A percentile compares a stretch with the other conserved stretches of the same genome.
These are phyloP conservation scores for Helotiales sp. DNA, from an alignment of 2,329 filamentous ascomycete genomes.

Conservation along the genomic window DNA sequence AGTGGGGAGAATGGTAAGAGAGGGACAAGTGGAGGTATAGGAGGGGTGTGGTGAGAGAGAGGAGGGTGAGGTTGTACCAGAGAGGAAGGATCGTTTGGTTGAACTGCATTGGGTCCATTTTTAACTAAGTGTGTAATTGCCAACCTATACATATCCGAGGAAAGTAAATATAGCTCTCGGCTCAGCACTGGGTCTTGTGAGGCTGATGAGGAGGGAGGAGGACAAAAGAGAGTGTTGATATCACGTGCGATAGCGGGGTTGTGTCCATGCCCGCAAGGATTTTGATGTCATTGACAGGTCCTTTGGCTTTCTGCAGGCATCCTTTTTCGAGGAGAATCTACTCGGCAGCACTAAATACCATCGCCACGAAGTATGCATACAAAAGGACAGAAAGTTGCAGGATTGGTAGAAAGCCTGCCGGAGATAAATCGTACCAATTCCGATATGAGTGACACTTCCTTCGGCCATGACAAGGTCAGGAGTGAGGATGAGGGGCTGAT, in stretches of 20 bases:
- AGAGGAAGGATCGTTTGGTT: not conserved
- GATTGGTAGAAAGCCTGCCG: too few relatives aligned
- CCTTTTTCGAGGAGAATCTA: too few relatives aligned
- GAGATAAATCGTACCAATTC: too few relatives aligned
- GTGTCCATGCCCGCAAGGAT: not conserved
- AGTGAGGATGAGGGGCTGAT: not conserved
- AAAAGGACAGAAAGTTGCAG: too few relatives aligned
- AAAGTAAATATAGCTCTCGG: too few relatives aligned
- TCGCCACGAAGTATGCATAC: not conserved
- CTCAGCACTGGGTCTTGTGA: not conserved
- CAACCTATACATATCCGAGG: too few relatives aligned
- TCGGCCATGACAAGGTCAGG: not conserved
- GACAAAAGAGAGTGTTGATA: not conserved
- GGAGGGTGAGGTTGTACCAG: not conserved
- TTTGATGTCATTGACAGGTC: not conserved
- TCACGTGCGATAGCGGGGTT: constrained; percentile 4
- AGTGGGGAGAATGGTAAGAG: not conserved
- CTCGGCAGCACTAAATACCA: not conserved
- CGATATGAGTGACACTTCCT: not conserved
- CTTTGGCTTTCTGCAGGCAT: not conserved
- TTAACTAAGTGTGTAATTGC: too few relatives aligned
- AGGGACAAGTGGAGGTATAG: not conserved
- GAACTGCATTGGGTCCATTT: not conserved
- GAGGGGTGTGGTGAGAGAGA: not conserved
- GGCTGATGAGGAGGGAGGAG: not conserved